A percentile compares a stretch with the other conserved stretches of the same genome.
Evolutionary conservation across 768 basidiomycete genomes (phyloP).

Genomic region (Phlebiopsis gigantea): DNA sequence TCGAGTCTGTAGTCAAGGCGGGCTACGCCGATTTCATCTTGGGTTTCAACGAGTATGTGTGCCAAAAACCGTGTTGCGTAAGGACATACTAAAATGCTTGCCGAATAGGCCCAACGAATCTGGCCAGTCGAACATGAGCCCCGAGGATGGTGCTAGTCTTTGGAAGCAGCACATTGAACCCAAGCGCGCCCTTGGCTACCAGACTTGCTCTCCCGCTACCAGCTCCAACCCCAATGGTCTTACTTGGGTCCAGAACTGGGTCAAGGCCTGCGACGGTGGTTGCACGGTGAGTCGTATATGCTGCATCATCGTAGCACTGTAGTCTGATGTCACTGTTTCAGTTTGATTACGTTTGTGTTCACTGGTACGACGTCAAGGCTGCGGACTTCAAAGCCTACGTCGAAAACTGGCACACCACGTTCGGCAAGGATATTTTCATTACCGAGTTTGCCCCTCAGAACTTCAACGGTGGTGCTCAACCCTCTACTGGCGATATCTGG

Average conservation of each 20-base stretch:
- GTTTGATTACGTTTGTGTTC: conserved; percentile 55
- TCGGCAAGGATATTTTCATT: conserved; percentile 44
- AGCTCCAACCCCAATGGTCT: conserved; percentile 56
- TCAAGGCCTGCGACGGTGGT: conserved; percentile 39
- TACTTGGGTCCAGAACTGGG: conserved; percentile 60
- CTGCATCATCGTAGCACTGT: background rate
- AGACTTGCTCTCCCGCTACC: conserved; percentile 58
- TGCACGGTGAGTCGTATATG: conserved; percentile 43
- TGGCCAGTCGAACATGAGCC: conserved; percentile 56
- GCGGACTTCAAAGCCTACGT: conserved; percentile 50
- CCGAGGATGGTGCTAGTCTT: conserved; percentile 41
- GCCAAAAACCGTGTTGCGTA: background rate
- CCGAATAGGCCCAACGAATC: conserved; percentile 58
- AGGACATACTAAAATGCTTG: conserved; percentile 19
- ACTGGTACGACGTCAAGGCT: conserved; percentile 59
- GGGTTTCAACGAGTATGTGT: conserved; percentile 76
- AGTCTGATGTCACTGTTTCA: conserved; percentile 21
- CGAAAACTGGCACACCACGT: conserved; percentile 38
- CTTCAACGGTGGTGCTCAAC: conserved; percentile 43
- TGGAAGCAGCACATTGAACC: conserved; percentile 64
- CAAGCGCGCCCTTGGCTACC: conserved; percentile 49
- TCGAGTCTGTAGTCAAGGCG: conserved; percentile 38
- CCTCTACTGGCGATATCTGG: conserved; percentile 34
- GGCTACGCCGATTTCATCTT: conserved; percentile 49
- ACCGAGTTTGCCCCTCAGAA: conserved; percentile 74